These are phyloP conservation scores for Aureobasidium lini DNA, from an alignment of 2,329 filamentous ascomycete genomes.

Conservation along the genomic window DNA sequence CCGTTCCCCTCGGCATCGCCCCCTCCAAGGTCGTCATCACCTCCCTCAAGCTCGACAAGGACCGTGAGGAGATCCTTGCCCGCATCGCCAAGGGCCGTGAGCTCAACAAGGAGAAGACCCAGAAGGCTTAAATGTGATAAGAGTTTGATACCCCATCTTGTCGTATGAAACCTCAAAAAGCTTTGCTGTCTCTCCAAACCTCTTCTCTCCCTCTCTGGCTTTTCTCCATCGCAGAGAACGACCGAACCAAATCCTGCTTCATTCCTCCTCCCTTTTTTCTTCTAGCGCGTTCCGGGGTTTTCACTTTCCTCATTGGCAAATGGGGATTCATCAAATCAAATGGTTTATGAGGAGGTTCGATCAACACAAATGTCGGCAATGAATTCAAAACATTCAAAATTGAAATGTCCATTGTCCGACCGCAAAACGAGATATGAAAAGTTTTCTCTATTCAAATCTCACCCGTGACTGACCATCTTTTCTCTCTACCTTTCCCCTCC, in stretches of 20 bases:
- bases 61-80: conserved; percentile 81
- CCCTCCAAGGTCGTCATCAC: conserved; percentile 96
- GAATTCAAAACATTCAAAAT: conserved; percentile 8
- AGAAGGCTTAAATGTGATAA: conserved; percentile 18
- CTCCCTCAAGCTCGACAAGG: conserved; percentile 98
- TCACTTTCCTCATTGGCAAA: conserved; percentile 4
- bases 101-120: conserved; percentile 53
- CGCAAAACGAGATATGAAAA: background rate
- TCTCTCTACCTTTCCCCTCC: background rate
- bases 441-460: background rate
- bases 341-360: conserved; percentile 6
- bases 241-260: background rate
- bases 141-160: background rate
- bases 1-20: conserved; percentile 87
- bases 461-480: background rate
- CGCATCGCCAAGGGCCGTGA: conserved; percentile 76
- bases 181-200: background rate
- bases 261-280: background rate
- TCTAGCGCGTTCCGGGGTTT: conserved; percentile 12
- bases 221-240: background rate
- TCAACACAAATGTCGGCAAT: conserved; percentile 3
- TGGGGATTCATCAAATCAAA: conserved; percentile 2
- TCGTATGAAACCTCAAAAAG: conserved; percentile 9
- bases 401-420: background rate
- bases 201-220: background rate